Evolutionary conservation across 2,329 filamentous ascomycete species (phyloP).

Genomic region (Golovinomyces cichoracearum): DNA sequence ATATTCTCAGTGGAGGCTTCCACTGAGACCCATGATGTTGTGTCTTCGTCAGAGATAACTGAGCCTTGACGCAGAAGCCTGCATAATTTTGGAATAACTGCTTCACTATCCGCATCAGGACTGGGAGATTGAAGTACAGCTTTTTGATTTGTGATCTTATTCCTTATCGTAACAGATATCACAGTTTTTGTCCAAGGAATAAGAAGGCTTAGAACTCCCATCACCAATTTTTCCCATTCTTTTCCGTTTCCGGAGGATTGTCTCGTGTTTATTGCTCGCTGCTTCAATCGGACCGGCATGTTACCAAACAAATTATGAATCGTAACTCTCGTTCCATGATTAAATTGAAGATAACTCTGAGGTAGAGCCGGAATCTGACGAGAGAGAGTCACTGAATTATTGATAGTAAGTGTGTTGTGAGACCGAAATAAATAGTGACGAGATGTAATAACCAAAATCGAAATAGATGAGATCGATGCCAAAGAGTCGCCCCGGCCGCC

Average conservation of each 20-base stretch:
- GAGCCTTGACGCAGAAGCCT: constrained; percentile 39
- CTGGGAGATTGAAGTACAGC: constrained; percentile 8
- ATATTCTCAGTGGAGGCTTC: constrained; percentile 37
- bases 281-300: constrained; percentile 74
- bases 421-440: constrained; percentile 33
- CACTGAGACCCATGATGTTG: constrained; percentile 39
- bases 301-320: constrained; percentile 68
- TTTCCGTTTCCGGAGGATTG: constrained; percentile 24
- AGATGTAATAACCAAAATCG: constrained; percentile 52
- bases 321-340: constrained; percentile 48
- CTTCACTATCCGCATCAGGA: not conserved
- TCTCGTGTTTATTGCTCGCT: constrained; percentile 32
- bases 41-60: constrained; percentile 27
- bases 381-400: constrained; percentile 39
- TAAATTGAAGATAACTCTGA: constrained; percentile 29
- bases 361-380: constrained; percentile 34
- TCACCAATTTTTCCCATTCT: constrained; percentile 27
- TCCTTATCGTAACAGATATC: constrained; percentile 28
- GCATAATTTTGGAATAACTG: constrained; percentile 15
- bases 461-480: constrained; percentile 48
- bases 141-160: constrained; percentile 15
- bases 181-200: constrained; percentile 37
- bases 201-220: constrained; percentile 33
- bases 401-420: constrained; percentile 39
- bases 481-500: constrained; percentile 53